Evolutionary conservation across 768 basidiomycete species (phyloP).

Genomic region (Mrakia hoshinonis): DNA sequence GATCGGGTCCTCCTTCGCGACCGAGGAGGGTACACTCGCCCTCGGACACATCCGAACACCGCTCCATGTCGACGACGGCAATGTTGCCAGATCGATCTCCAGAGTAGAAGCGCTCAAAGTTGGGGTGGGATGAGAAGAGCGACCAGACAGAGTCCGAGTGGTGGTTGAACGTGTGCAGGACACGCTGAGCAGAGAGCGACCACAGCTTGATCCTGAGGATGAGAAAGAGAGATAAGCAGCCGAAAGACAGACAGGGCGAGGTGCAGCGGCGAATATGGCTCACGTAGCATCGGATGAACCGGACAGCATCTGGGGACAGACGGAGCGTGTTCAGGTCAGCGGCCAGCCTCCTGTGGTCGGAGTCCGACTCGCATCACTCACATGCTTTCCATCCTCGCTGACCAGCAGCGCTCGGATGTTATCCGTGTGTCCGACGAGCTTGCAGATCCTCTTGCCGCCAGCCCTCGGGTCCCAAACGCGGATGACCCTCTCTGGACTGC

Average conservation of each 20-base stretch:
- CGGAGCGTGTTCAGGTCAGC: background rate
- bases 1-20: conserved; percentile 35
- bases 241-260: too few relatives aligned
- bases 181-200: conserved; percentile 70
- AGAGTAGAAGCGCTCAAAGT: conserved; percentile 82
- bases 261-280: too few relatives aligned
- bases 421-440: conserved; percentile 93
- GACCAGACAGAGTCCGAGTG: conserved; percentile 90
- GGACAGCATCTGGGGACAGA: conserved; percentile 36
- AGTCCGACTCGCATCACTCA: conserved; percentile 44
- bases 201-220: conserved; percentile 77
- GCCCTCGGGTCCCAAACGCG: conserved; percentile 88
- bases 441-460: conserved; percentile 62
- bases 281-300: conserved; percentile 42
- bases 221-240: background rate
- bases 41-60: conserved; percentile 67
- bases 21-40: conserved; percentile 83
- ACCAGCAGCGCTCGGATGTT: conserved; percentile 85
- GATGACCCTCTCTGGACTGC: conserved; percentile 83
- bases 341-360: background rate
- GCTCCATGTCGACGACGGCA: conserved; percentile 83
- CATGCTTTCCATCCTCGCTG: conserved; percentile 83
- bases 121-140: conserved; percentile 74
- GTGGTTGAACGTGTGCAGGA: conserved; percentile 90
- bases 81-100: conserved; percentile 86